phyloP scores from a whole-genome alignment of 2,329 filamentous ascomycete genomes.

The Diaporthe ampelina region DNA sequence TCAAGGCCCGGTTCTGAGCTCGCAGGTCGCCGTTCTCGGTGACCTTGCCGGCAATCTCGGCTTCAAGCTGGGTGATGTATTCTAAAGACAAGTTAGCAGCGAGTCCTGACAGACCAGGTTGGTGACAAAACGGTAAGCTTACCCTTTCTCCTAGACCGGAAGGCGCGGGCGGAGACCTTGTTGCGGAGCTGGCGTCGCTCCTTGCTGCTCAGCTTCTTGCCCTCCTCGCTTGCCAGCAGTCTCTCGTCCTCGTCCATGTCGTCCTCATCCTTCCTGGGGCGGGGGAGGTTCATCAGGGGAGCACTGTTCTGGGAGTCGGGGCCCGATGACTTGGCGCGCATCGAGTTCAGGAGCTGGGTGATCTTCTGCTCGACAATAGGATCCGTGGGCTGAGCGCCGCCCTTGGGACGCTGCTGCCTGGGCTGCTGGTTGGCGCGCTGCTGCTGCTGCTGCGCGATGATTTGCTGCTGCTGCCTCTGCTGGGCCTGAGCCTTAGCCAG shows the following conservation, averaged over 20 bases:
- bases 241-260: constrained; percentile 99
- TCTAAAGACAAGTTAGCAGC: constrained; percentile 74
- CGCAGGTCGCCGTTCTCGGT: constrained; percentile 87
- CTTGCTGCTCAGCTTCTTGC: constrained; percentile 99
- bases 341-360: constrained; percentile 90
- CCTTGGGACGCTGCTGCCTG: constrained; percentile 61
- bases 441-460: constrained; percentile 71
- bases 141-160: constrained; percentile 99
- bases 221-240: constrained; percentile 90
- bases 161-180: constrained; percentile 97
- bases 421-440: constrained; percentile 57
- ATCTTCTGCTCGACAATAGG: constrained; percentile 92
- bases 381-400: constrained; percentile 69
- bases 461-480: constrained; percentile 76
- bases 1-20: constrained; percentile 82
- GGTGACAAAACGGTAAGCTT: constrained; percentile 53
- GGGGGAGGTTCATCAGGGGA: constrained; percentile 76
- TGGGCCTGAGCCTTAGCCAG: constrained; percentile 80
- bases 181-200: constrained; percentile 97
- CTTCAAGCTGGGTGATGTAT: constrained; percentile 95
- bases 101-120: background rate
- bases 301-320: constrained; percentile 63
- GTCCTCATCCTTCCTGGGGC: constrained; percentile 91
- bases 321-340: constrained; percentile 80
- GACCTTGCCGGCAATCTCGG: constrained; percentile 86